These are phyloP conservation scores for Adenanthera pavonina DNA, from an alignment of 306 rosid species.

Conservation along the genomic window DNA sequence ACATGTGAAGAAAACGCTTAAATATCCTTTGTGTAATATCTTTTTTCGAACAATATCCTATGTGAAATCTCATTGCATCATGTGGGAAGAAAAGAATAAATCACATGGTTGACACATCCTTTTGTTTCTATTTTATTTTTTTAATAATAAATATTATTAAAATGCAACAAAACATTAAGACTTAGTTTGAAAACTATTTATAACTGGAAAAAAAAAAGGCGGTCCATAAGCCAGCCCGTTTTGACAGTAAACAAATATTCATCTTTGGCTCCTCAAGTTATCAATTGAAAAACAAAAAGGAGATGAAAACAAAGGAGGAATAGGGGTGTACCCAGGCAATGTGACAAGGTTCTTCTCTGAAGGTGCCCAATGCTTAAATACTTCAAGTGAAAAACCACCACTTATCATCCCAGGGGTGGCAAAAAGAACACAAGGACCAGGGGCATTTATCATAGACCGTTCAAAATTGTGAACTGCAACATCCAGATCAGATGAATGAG, in stretches of 20 bases:
- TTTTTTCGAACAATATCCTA: not conserved
- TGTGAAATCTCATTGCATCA: not conserved
- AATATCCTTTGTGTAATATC: not conserved
- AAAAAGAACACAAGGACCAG: constrained; percentile 98
- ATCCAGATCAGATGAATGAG: constrained; percentile 48
- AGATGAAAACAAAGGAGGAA: not conserved
- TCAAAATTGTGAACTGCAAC: constrained; percentile 79
- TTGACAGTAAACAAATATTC: not conserved
- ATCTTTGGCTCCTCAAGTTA: constrained; percentile 21
- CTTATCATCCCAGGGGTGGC: constrained; percentile 97
- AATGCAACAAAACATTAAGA: no score
- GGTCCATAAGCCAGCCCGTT: not conserved
- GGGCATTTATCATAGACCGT: constrained; percentile 75
- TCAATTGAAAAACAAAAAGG: constrained; percentile 19
- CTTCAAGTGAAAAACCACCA: constrained; percentile 94
- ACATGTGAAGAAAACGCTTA: not conserved
- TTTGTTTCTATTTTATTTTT: not conserved
- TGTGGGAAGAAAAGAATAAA: not conserved
- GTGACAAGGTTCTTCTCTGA: constrained; percentile 76
- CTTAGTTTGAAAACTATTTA: not conserved
- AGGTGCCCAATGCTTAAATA: constrained; percentile 96
- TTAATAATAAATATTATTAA: no score
- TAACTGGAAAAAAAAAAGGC: not conserved
- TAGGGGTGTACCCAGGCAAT: constrained; percentile 72
- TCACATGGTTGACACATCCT: not conserved